Percentiles rank a stretch among this genome's conserved stretches.
Conservation (phyloP, 768 basidiomycete genomes). For the Pulveroboletus sp. region DNA sequence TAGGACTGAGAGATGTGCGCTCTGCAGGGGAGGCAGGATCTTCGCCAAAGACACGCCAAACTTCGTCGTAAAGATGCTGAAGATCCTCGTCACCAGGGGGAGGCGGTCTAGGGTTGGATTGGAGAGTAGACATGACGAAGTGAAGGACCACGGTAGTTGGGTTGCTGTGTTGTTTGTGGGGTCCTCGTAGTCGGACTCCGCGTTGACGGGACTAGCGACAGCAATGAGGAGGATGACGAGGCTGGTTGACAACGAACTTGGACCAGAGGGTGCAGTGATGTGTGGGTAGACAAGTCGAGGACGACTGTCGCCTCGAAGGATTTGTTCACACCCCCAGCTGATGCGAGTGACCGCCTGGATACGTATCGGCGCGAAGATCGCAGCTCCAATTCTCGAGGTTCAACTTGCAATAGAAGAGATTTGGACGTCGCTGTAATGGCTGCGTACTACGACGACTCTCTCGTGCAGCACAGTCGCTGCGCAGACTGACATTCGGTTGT, state of each 20-base stretch:
- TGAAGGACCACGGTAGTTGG: neutral
- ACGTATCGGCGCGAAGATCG: neutral
- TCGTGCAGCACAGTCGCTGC: neutral
- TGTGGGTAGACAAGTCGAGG: slow-evolving; percentile 1
- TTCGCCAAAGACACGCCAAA: slow-evolving; percentile 63
- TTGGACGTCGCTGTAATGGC: neutral
- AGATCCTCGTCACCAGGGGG: slow-evolving; percentile 66
- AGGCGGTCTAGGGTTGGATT: slow-evolving; percentile 31
- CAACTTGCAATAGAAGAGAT: neutral
- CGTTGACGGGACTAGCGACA: neutral
- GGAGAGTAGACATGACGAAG: slow-evolving; percentile 34
- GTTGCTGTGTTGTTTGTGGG: neutral
- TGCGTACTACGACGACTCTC: neutral
- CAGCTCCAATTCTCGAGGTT: neutral
- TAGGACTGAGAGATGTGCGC: slow-evolving; percentile 17
- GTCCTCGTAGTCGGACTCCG: neutral
- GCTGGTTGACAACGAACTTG: neutral
- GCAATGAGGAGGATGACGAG: neutral
- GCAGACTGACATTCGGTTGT: neutral
- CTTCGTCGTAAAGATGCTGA: slow-evolving; percentile 70
- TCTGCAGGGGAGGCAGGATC: slow-evolving; percentile 34
- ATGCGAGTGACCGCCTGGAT: neutral
- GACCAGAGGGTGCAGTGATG: neutral
- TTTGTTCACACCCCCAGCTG: slow-evolving; percentile 6
- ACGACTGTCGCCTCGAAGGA: neutral